phyloP scores from a whole-genome alignment of 2,329 filamentous ascomycete species.

The Orbilia oligospora region DNA sequence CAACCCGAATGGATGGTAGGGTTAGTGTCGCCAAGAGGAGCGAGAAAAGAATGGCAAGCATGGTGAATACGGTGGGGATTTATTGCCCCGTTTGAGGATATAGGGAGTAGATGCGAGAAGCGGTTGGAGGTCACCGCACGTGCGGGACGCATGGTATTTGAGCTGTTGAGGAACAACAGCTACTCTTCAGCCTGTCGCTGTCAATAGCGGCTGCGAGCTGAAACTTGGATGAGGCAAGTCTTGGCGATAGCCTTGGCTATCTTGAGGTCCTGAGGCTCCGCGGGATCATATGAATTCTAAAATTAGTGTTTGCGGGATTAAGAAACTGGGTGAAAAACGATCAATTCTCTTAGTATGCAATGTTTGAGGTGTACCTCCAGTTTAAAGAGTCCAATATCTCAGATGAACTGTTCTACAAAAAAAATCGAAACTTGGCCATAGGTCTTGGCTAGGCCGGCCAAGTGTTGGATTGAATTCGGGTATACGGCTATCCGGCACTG shows the following conservation, averaged over 20 bases:
- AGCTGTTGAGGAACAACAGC: too few relatives aligned
- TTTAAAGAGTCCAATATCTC: not conserved
- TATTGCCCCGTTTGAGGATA: slow-evolving; percentile 1
- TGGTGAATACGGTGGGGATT: slow-evolving; percentile 13
- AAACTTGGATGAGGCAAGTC: not conserved
- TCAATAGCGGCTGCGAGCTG: not conserved
- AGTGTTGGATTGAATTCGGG: not conserved
- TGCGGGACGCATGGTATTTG: slow-evolving; percentile 11
- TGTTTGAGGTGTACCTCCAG: not conserved
- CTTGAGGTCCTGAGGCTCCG: not conserved
- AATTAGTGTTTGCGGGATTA: slow-evolving; percentile 8
- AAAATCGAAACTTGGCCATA: not conserved
- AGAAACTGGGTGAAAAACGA: not conserved
- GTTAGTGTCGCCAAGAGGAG: not conserved
- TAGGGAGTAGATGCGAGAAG: not conserved
- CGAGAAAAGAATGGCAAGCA: not conserved
- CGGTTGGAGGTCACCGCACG: not conserved
- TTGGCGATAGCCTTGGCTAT: slow-evolving; percentile 14
- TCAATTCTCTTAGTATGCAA: not conserved
- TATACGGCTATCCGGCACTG: too few relatives aligned
- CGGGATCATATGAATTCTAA: not conserved
- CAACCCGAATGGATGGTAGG: not conserved
- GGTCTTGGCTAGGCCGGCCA: not conserved
- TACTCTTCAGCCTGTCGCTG: not conserved
- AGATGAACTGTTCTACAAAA: not conserved